These are phyloP conservation scores for Trichoderma sp. DNA, from an alignment of 2,329 filamentous ascomycete species.

Conservation along the genomic window DNA sequence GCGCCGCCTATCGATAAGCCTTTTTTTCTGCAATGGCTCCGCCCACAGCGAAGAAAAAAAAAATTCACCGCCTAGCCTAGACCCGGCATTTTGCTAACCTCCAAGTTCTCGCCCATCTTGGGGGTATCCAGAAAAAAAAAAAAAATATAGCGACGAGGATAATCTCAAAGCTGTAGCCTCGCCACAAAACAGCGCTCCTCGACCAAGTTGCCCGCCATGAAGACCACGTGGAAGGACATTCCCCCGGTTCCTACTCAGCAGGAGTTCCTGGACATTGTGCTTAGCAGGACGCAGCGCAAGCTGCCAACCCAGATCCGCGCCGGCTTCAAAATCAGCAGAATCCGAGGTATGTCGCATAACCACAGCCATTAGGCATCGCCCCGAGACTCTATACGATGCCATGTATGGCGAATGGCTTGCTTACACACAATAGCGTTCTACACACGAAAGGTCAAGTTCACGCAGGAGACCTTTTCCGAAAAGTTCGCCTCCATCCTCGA, in stretches of 20 bases:
- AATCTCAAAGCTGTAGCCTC: constrained; percentile 11
- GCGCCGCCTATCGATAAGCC: constrained; percentile 28
- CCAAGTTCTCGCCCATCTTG: constrained; percentile 24
- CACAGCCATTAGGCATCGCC: neutral
- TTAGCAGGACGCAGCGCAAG: constrained; percentile 87
- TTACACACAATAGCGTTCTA: constrained; percentile 68
- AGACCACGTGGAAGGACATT: constrained; percentile 71
- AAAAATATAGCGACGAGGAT: neutral
- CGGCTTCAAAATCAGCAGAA: constrained; percentile 92
- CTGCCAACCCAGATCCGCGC: constrained; percentile 93
- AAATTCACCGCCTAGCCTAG: constrained; percentile 34
- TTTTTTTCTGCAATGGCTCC: constrained; percentile 21
- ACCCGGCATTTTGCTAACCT: constrained; percentile 26
- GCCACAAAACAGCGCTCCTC: constrained; percentile 11
- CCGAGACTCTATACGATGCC: too few relatives aligned
- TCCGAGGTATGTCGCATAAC: constrained; percentile 53
- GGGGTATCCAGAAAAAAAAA: constrained; percentile 16
- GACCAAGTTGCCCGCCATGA: constrained; percentile 45
- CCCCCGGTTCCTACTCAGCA: constrained; percentile 85
- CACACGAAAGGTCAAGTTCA: constrained; percentile 97
- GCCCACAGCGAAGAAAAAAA: constrained; percentile 29
- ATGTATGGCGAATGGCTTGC: neutral
- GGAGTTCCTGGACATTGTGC: constrained; percentile 96
- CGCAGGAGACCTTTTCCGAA: constrained; percentile 92
- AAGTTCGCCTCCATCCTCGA: constrained; percentile 89